phyloP scores from a whole-genome alignment of 2,329 filamentous ascomycete genomes.

The Arthrobotrys conoides region DNA sequence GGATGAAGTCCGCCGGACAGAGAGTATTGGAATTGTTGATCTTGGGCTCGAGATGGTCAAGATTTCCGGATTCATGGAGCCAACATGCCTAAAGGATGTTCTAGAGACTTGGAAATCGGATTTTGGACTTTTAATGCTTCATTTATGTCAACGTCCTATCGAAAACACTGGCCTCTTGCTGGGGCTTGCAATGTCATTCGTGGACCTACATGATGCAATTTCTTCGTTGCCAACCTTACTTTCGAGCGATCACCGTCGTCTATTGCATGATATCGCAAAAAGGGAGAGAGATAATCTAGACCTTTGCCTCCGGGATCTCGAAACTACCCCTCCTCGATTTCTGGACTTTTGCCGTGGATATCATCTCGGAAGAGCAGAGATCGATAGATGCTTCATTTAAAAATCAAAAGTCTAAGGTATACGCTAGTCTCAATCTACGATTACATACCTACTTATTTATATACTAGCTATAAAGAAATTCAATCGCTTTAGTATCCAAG shows the following conservation, averaged over 20 bases:
- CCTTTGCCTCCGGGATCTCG: constrained; percentile 22
- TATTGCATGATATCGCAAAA: constrained; percentile 14
- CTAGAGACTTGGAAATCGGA: constrained; percentile 36
- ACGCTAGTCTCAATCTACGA: too few species aligned
- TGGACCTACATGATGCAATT: constrained; percentile 34
- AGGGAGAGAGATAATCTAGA: constrained; percentile 34
- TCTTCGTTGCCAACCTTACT: constrained; percentile 7
- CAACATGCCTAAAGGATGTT: constrained; percentile 27
- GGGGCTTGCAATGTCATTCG: constrained; percentile 35
- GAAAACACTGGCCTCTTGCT: constrained; percentile 28
- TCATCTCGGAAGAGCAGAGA: constrained; percentile 29
- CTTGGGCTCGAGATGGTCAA: constrained; percentile 31
- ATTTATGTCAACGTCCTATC: constrained; percentile 35
- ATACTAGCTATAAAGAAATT: too few species aligned
- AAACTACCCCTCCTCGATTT: constrained; percentile 29
- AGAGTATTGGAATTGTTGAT: constrained; percentile 29
- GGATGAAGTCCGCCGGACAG: constrained; percentile 65
- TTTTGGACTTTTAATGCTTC: constrained; percentile 37
- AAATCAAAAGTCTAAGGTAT: too few species aligned
- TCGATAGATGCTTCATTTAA: constrained; percentile 22
- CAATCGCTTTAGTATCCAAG: too few species aligned
- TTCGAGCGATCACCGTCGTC: not conserved
- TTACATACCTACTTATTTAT: too few species aligned
- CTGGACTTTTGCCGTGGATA: constrained; percentile 41
- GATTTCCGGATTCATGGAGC: constrained; percentile 8